Conservation (phyloP, 768 basidiomycete species). For the Hygrophoropsis aurantiaca region DNA sequence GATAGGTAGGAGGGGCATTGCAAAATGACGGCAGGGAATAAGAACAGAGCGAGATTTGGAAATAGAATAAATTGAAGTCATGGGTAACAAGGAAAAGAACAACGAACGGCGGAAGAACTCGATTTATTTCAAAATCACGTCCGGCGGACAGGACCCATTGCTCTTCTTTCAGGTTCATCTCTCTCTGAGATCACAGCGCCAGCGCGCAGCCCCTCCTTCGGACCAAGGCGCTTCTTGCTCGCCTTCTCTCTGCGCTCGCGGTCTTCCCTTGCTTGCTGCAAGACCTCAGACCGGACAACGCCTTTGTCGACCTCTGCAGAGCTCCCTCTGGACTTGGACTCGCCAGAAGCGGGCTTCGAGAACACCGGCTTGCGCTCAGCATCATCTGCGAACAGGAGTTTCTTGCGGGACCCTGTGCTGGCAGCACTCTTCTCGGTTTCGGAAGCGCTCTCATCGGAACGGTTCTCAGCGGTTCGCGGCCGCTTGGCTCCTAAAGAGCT, state of each 20-base stretch:
- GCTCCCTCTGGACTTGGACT: not conserved
- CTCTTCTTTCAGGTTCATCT: constrained; percentile 28
- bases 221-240: constrained; percentile 20
- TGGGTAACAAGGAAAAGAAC: too few species aligned
- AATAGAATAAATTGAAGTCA: too few species aligned
- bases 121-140: too few species aligned
- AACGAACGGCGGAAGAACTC: too few species aligned
- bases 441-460: constrained; percentile 7
- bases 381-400: not conserved
- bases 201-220: constrained; percentile 27
- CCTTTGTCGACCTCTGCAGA: constrained; percentile 8
- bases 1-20: too few species aligned
- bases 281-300: constrained; percentile 1
- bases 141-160: constrained; percentile 23
- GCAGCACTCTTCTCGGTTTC: constrained; percentile 15
- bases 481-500: constrained; percentile 13
- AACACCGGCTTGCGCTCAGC: constrained; percentile 5
- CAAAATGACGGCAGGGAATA: too few species aligned
- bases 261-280: constrained; percentile 17
- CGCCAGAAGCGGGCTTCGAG: constrained; percentile 3
- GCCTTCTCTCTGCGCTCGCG: constrained; percentile 25
- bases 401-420: not conserved
- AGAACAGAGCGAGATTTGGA: too few species aligned
- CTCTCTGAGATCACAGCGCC: constrained; percentile 26
- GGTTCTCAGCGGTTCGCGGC: constrained; percentile 5